Evolutionary conservation across 805 yeast species (phyloP).

Genomic region (Ogataea philodendri): DNA sequence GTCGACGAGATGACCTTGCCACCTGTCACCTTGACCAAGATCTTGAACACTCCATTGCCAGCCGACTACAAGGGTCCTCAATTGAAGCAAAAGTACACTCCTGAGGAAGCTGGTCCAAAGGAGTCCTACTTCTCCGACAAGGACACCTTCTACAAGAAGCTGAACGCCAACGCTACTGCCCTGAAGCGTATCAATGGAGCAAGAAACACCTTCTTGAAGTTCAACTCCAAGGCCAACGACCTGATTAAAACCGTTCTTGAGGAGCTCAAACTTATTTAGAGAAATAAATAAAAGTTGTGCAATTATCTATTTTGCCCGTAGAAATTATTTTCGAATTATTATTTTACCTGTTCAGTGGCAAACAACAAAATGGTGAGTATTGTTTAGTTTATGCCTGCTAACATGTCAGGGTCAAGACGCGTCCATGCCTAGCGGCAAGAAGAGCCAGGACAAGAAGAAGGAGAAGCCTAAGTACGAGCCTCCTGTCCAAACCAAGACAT

Average conservation of each 20-base stretch:
- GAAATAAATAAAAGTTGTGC: not conserved
- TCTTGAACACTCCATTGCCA: slow-evolving; percentile 27
- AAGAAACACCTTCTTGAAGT: slow-evolving; percentile 15
- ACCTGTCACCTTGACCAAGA: slow-evolving; percentile 29
- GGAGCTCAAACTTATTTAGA: slow-evolving; percentile 14
- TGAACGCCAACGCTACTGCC: slow-evolving; percentile 20
- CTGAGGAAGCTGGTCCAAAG: slow-evolving; percentile 26
- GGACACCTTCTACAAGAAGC: slow-evolving; percentile 16
- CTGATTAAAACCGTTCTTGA: slow-evolving; percentile 18
- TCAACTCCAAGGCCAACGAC: slow-evolving; percentile 17
- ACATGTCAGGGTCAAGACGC: slow-evolving; percentile 35
- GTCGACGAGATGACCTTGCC: slow-evolving; percentile 38
- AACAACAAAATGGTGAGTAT: slow-evolving; percentile 20
- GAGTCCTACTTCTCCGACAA: slow-evolving; percentile 23
- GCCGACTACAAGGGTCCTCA: slow-evolving; percentile 26
- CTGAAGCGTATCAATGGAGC: slow-evolving; percentile 24
- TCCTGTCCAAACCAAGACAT: slow-evolving; percentile 84
- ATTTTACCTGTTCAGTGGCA: slow-evolving; percentile 12
- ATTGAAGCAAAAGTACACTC: slow-evolving; percentile 17
- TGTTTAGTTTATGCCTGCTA: slow-evolving; percentile 6
- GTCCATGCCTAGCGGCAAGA: slow-evolving; percentile 35
- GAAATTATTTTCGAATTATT: slow-evolving; percentile 3
- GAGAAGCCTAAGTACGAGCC: slow-evolving; percentile 98
- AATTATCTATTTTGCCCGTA: slow-evolving; percentile 8
- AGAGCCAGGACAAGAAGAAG: slow-evolving; percentile 48